These are phyloP conservation scores for Septoria petroselini DNA, from an alignment of 2,329 filamentous ascomycete genomes.

Conservation along the genomic window DNA sequence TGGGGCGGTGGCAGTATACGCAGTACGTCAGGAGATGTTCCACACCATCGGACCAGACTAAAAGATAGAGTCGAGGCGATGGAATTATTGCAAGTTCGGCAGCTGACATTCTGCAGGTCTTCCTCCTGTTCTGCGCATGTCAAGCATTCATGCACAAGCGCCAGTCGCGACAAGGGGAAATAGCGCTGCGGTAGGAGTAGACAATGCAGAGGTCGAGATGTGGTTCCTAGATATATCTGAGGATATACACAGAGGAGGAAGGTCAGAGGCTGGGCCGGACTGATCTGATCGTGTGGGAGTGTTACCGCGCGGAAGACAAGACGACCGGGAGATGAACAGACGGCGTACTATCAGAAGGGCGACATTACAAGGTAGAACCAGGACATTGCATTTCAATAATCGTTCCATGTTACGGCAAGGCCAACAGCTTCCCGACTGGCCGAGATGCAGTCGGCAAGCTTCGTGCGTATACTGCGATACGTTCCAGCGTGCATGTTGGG, in stretches of 20 bases:
- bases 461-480: too few relatives aligned
- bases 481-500: too few relatives aligned
- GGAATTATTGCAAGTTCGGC: constrained; percentile 1
- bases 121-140: constrained; percentile 86
- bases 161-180: constrained; percentile 78
- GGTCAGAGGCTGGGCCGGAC: too few relatives aligned
- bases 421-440: too few relatives aligned
- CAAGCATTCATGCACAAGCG: constrained; percentile 84
- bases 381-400: too few relatives aligned
- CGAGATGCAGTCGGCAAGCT: too few relatives aligned
- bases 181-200: constrained; percentile 67
- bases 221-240: too few relatives aligned
- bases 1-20: constrained; percentile 82
- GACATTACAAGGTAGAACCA: constrained; percentile 5
- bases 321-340: constrained; percentile 2
- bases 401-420: too few relatives aligned
- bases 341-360: not conserved
- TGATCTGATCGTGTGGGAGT: too few relatives aligned
- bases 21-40: constrained; percentile 57
- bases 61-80: not conserved
- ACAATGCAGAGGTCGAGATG: too few relatives aligned
- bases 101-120: constrained; percentile 56
- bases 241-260: too few relatives aligned
- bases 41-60: not conserved
- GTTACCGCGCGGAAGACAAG: not conserved